Evolutionary conservation across 2,329 filamentous ascomycete species (phyloP).

Genomic region (Ceratocystis ficicola): DNA sequence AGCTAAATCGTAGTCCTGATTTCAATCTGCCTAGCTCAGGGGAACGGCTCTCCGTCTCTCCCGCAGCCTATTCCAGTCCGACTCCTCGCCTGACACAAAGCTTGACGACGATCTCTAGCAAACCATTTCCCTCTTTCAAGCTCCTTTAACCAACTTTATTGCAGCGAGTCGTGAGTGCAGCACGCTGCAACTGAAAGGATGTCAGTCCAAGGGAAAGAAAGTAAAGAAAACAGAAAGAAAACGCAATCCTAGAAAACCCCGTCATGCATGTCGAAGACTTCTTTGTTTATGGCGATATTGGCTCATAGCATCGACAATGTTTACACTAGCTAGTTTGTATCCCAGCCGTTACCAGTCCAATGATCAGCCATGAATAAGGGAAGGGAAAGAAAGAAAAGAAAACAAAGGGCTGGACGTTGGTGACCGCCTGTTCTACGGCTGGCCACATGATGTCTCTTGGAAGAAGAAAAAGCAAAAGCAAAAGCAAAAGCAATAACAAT

Average conservation of each 20-base stretch:
- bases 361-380: neutral
- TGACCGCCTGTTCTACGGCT: neutral
- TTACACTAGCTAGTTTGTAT: neutral
- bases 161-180: too few species aligned
- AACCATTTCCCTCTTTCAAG: too few species aligned
- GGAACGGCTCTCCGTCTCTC: neutral
- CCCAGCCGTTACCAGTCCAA: neutral
- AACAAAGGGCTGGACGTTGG: neutral
- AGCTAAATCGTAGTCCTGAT: neutral
- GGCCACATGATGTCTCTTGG: neutral
- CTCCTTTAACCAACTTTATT: too few species aligned
- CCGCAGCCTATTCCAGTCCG: too few species aligned
- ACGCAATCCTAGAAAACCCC: neutral
- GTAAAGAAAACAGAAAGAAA: neutral
- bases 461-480: neutral
- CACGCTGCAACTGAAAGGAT: too few species aligned
- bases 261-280: neutral
- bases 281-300: neutral
- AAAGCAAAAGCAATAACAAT: neutral
- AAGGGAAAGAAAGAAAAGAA: neutral
- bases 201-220: neutral
- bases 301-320: neutral
- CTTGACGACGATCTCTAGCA: too few species aligned
- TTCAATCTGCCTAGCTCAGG: slow-evolving; percentile 1
- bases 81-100: too few species aligned